Base-by-base conservation (phyloP, 2,329 filamentous ascomycete species). In the Monosporascus sp. region DNA sequence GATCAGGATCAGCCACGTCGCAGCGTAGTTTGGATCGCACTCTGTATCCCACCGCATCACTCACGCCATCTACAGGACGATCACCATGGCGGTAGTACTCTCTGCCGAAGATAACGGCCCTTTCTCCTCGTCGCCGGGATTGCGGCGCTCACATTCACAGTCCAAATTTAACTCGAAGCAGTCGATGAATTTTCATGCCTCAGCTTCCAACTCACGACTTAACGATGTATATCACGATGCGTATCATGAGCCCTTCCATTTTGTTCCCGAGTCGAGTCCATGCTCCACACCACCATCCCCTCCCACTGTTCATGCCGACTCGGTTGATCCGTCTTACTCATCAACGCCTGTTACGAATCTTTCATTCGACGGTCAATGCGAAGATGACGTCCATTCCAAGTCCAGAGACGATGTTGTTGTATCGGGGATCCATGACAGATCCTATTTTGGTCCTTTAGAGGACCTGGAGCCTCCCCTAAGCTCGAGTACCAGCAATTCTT, bases 271-370 rank as follows among this genome's bases (percentile, higher is more conserved):
- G 48, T 80, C 79, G 16, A 73, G 72, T 47, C 70, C 72, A 11
- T 84, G 81, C 3, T 83, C 82, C 3, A 70, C 74, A 2, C 74
- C 79, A n/a, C 82, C 82, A 0, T 84, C 82, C 34, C 82, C 83
- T 26, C 74, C 74, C 51, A 76, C 77, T 16, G 57, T 76, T 37
- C 76, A 78, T 52, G 73, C 72, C 52, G 81, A 82, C 57, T 82
- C 73, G 66, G 84, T 73, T 22, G 73, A 78, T 52, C 77, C 79
- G 5, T 86, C 84, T 2, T 82, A 78, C 65, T 75, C 77, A 24
- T 87, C 85, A 2, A 88, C 84, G 3, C 80, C 84, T 5, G 79
- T 81, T 19, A 85, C 83, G 61, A 86, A 80, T 60, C 70, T 86
- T 52, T 87, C 84, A 14, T 71, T 87, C 52, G 78, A 81, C 52